A percentile compares a stretch with the other conserved stretches of the same genome.
These are phyloP conservation scores for Ophiostoma himal-ulmi DNA, from an alignment of 2,329 filamentous ascomycete genomes.

Conservation along the genomic window DNA sequence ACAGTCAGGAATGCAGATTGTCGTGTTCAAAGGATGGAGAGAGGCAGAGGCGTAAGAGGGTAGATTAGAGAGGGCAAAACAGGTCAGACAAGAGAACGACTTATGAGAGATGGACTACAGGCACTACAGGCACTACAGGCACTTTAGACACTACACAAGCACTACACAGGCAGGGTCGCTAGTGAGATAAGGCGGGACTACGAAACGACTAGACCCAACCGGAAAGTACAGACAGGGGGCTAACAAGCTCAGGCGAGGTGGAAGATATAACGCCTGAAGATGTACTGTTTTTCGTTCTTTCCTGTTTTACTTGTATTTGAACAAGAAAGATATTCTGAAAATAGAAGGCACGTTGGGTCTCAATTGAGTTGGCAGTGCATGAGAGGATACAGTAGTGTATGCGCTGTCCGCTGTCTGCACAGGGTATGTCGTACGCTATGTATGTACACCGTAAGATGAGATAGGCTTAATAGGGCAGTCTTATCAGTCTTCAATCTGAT, in stretches of 20 bases:
- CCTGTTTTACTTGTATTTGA: background rate
- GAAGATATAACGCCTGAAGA: background rate
- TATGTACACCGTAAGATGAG: slow-evolving; percentile 2
- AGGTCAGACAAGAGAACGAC: background rate
- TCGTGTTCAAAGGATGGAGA: background rate
- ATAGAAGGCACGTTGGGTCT: slow-evolving; percentile 7
- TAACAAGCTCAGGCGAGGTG: background rate
- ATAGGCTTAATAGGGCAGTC: background rate
- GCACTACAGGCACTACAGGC: no score
- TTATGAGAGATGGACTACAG: background rate
- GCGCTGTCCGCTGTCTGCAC: background rate
- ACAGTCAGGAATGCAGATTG: background rate
- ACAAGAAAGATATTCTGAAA: background rate
- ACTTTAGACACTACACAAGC: no score
- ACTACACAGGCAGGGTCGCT: background rate
- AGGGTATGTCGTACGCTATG: background rate
- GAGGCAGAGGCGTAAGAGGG: background rate
- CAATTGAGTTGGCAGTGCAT: slow-evolving; percentile 12
- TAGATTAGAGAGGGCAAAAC: background rate
- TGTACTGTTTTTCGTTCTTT: background rate
- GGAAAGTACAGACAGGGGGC: slow-evolving; percentile 17
- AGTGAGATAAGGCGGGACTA: slow-evolving; percentile 16
- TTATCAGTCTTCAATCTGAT: slow-evolving; percentile 4
- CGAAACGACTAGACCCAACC: slow-evolving; percentile 16
- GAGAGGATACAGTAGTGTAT: background rate